phyloP scores from a whole-genome alignment of 495 filamentous ascomycete genomes.

The Penicillium subrubescens region DNA sequence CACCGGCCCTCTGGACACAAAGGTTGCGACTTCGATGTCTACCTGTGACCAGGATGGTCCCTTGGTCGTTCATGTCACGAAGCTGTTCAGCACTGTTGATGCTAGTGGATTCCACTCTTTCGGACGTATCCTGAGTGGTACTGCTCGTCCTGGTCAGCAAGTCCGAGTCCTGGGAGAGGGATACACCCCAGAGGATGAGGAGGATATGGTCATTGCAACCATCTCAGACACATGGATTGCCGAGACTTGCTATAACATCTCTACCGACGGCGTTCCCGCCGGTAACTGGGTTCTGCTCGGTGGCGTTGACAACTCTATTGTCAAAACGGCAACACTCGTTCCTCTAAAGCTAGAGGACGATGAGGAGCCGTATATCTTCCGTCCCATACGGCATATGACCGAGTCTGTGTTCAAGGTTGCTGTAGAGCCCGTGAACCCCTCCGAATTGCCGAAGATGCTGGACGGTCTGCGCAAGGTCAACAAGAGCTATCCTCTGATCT shows the following conservation, averaged over 20 bases:
- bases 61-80: constrained; percentile 86
- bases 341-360: constrained; percentile 76
- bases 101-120: constrained; percentile 86
- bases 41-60: constrained; percentile 88
- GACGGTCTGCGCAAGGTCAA: constrained; percentile 96
- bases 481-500: constrained; percentile 93
- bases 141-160: constrained; percentile 75
- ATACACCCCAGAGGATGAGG: constrained; percentile 95
- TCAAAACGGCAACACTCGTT: constrained; percentile 97
- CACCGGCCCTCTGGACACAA: constrained; percentile 90
- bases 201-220: constrained; percentile 93
- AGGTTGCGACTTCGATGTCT: constrained; percentile 76
- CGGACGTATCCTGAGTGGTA: constrained; percentile 92
- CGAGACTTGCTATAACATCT: constrained; percentile 91
- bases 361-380: constrained; percentile 94
- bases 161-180: constrained; percentile 93
- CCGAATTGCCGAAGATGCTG: constrained; percentile 98
- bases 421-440: constrained; percentile 97
- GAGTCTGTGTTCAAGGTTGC: constrained; percentile 98
- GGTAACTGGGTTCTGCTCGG: constrained; percentile 92
- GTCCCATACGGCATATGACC: constrained; percentile 89
- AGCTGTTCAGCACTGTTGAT: constrained; percentile 86
- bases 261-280: constrained; percentile 87
- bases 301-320: constrained; percentile 96
- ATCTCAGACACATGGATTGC: constrained; percentile 89